Base-by-base conservation (phyloP, 1,284 basidiomycete species). In the Coniophora puteana region DNA sequence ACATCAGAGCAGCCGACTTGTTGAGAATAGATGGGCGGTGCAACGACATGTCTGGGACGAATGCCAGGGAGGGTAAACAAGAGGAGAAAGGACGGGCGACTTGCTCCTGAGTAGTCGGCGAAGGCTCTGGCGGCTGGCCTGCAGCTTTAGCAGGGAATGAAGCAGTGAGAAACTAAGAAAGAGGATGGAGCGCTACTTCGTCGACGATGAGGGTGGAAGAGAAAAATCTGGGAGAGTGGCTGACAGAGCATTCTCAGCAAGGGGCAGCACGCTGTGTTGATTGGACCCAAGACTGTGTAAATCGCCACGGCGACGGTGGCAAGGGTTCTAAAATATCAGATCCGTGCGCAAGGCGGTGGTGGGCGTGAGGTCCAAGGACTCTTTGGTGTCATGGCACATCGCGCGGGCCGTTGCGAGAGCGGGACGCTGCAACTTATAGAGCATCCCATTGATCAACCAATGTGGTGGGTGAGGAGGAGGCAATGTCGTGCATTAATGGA, bases 31-130 rank as follows among this genome's bases (percentile, higher is more conserved):
- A 27, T 69, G 68, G 16, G 67, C 59, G 20, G 69, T 67, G 20
- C 72, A 55, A 50, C 66, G 75, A 72, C 78, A 80, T 78, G 43
- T 45, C 44, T 27, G n/a, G n/a, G n/a, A n/a, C 40, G 34, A 26
- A 14, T 29, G 17, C 8, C 22, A 27, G 30, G 35, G 20, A 22
- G 17, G 17, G 31, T 20, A 27, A 30, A 26, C 21, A 22, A 4
- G 41, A 29, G 17, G 21, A 30, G 14, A 22, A 10, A 18, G 11
- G 21, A 8, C 23, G 21, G 22, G 26, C 24, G 21, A 29, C 35
- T 26, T 12, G 30, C 17, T 5, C 31, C 41, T 10, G 30, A 13
- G 37, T 27, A 16, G 36, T 17, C 26, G n/a, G 31, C 21, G 7
- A 37, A 25, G 17, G n/a, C 14, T 23, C 30, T 11, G 31, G 22